Conservation (phyloP, 306 rosid genomes). For the Pyrus communis region DNA sequence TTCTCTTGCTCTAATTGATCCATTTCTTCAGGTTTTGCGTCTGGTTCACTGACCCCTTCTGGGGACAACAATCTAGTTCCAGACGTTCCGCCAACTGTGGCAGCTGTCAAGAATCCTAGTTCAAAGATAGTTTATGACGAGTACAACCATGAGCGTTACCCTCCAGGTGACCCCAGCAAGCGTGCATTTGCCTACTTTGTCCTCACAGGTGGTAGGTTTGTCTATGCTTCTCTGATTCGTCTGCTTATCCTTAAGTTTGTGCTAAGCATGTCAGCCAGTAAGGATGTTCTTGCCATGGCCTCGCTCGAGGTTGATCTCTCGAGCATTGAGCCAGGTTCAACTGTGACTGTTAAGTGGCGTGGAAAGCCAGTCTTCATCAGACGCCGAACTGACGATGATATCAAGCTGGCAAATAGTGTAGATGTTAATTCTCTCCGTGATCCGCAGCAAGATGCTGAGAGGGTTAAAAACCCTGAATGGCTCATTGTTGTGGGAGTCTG, state of each 20-base stretch:
- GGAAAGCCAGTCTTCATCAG: conserved; percentile 91
- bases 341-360: conserved; percentile 87
- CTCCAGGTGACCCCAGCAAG: conserved; percentile 90
- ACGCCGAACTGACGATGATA: conserved; percentile 72
- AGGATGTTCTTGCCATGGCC: conserved; percentile 90
- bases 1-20: not conserved
- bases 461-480: conserved; percentile 87
- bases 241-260: conserved; percentile 79
- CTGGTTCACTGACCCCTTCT: conserved; percentile 34
- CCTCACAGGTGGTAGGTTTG: conserved; percentile 76
- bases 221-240: conserved; percentile 68
- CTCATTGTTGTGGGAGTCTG: conserved; percentile 77
- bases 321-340: conserved; percentile 68
- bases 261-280: conserved; percentile 84
- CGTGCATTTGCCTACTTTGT: conserved; percentile 89
- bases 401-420: conserved; percentile 66
- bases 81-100: conserved; percentile 55
- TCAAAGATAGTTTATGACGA: conserved; percentile 69
- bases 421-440: conserved; percentile 72
- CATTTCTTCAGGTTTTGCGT: conserved; percentile 50
- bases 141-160: conserved; percentile 64
- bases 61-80: conserved; percentile 39
- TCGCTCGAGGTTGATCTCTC: conserved; percentile 82
- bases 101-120: conserved; percentile 63
- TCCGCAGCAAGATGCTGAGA: conserved; percentile 59